phyloP scores from a whole-genome alignment of 1,284 basidiomycete genomes.

The Ustilago nuda region DNA sequence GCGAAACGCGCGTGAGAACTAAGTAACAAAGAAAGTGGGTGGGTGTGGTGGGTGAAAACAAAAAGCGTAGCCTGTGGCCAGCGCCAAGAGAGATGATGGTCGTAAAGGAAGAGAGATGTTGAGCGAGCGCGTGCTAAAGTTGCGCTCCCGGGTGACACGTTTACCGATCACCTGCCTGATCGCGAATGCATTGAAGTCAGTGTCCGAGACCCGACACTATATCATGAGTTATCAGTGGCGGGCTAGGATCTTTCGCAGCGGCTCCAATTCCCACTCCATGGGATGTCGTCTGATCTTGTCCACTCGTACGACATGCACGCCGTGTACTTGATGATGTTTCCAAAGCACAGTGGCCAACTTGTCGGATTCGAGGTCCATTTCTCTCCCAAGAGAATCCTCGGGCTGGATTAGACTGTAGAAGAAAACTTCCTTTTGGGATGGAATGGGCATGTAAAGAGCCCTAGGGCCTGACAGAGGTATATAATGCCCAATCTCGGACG shows the following conservation, averaged over 20 bases:
- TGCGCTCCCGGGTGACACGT: too few relatives aligned
- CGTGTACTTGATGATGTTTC: background rate
- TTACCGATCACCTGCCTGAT: too few relatives aligned
- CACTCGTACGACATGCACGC: background rate
- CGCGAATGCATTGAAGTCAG: too few relatives aligned
- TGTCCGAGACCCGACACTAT: too few relatives aligned
- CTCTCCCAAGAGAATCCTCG: background rate
- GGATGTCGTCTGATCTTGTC: background rate
- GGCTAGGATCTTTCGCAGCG: background rate
- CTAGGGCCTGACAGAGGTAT: background rate
- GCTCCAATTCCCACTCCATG: background rate
- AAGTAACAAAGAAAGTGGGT: too few relatives aligned
- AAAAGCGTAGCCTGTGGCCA: too few relatives aligned
- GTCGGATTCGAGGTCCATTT: background rate
- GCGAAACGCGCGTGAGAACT: too few relatives aligned
- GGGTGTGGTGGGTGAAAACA: too few relatives aligned
- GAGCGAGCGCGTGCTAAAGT: too few relatives aligned
- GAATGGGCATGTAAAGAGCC: too few relatives aligned
- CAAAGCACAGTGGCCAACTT: conserved; percentile 5
- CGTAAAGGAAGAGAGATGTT: too few relatives aligned
- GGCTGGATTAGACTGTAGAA: conserved; percentile 8
- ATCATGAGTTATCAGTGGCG: background rate
- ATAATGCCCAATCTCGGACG: background rate
- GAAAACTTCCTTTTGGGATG: background rate
- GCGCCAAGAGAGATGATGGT: too few relatives aligned